Base-by-base conservation (phyloP, 1,284 basidiomycete species). In the Tylopilus orsonianus region DNA sequence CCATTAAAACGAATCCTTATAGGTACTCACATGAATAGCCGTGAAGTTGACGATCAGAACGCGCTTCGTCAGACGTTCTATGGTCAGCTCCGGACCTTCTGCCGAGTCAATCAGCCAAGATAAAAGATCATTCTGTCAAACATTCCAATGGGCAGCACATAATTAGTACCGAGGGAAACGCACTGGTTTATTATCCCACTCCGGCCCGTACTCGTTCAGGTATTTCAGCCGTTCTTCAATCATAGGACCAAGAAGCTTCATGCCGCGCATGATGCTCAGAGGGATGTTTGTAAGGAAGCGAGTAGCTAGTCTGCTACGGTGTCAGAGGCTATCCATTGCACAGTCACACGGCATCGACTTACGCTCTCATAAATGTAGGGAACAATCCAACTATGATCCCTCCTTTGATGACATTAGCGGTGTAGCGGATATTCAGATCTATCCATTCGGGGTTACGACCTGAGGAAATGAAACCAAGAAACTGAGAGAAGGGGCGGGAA, bases 61-160 rank as follows among this genome's bases (percentile, higher is more conserved):
- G 10, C 66, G 60, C 9, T 50, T 52, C 2, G 67, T 64, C 18
- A 79, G 46, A 4, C 56, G 58, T n/a, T 58, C 50, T 1, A 67
- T 41, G 0, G 59, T 44, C 18, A 55, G 61, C 39, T 72, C 63
- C 5, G 65, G 55, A 8, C 61, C 63, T 6, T 63, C 55, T 1
- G 68, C 64, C 4, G 61, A 62, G n/a, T 75, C 71, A 48, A 77
- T 62, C n/a, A 77, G 45, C 76, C 75, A 33, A 16, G 14, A 33
- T 33, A 33, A n/a, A 43, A 43, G 24, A 14, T 43, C 41, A 10
- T 35, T 35, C 79, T 49, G 60, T 64, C 12, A 78, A 50, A 45
- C 70, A 24, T 16, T 13, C 19, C 19, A 9, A 26, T 26, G 22
- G 35, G 32, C 10, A 26, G 12, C 7, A 7, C 12, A 6, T 19